These are phyloP conservation scores for Aegilops speltoides DNA, from an alignment of 176 grass and related monocot genomes.

Conservation along the genomic window DNA sequence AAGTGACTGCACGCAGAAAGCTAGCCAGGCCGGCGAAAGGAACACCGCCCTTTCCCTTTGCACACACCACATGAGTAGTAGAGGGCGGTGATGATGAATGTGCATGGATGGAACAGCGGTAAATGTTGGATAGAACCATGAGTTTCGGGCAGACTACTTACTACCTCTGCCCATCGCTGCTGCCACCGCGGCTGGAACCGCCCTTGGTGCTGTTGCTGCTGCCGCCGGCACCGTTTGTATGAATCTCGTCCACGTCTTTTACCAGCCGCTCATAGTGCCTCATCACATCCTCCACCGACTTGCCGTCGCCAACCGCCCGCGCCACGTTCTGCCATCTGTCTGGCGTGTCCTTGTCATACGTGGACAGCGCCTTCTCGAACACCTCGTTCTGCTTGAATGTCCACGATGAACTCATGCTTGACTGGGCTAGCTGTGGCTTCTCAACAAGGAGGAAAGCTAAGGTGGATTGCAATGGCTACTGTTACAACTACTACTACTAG, in stretches of 20 bases:
- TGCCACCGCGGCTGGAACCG: neutral
- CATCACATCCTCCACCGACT: slow-evolving; percentile 30
- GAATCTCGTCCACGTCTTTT: neutral
- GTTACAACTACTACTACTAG: neutral
- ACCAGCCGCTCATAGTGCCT: neutral
- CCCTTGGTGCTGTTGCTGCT: neutral
- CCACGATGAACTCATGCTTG: slow-evolving; percentile 49
- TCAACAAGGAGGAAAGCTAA: slow-evolving; percentile 3
- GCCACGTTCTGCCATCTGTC: slow-evolving; percentile 69
- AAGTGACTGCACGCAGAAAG: no score
- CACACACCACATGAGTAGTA: no score
- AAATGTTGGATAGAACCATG: neutral
- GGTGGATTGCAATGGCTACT: neutral
- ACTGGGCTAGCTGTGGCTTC: neutral
- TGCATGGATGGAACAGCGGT: slow-evolving; percentile 38
- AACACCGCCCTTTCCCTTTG: no score
- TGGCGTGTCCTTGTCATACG: slow-evolving; percentile 46
- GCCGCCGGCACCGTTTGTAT: neutral
- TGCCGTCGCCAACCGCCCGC: slow-evolving; percentile 33
- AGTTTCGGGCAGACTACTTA: slow-evolving; percentile 10
- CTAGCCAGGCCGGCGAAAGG: no score
- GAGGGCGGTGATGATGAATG: neutral
- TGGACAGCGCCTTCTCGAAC: slow-evolving; percentile 53
- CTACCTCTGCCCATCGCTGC: slow-evolving; percentile 30
- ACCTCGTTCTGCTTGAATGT: slow-evolving; percentile 36